Conservation (phyloP, 2,329 filamentous ascomycete genomes). For the Dryadomyces sulphureus region DNA sequence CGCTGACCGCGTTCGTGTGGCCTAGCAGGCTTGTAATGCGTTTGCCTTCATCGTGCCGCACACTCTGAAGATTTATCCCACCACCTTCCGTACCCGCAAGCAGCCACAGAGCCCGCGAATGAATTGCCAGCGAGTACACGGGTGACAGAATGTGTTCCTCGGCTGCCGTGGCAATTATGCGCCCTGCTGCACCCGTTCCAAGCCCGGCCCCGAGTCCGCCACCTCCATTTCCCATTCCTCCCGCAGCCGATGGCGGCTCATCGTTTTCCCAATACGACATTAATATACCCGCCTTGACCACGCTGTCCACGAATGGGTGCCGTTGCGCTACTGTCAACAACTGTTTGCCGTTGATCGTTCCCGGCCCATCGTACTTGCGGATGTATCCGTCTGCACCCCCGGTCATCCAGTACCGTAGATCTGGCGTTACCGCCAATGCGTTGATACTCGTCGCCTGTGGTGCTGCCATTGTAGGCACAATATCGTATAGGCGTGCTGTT, state of each 20-base stretch:
- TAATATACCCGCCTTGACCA: conserved; percentile 84
- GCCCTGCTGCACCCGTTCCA: background rate
- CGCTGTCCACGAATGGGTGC: conserved; percentile 94
- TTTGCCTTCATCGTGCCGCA: conserved; percentile 89
- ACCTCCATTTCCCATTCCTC: conserved; percentile 17
- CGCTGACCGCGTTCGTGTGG: conserved; percentile 85
- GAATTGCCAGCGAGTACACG: conserved; percentile 85
- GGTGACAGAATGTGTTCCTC: conserved; percentile 61
- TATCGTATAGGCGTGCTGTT: conserved; percentile 73
- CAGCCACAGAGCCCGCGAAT: conserved; percentile 82
- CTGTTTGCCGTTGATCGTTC: conserved; percentile 88
- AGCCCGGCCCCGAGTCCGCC: background rate
- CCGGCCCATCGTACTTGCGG: conserved; percentile 88
- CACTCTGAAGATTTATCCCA: conserved; percentile 82
- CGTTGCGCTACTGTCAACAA: conserved; percentile 87
- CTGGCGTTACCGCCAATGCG: conserved; percentile 76
- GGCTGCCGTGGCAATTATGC: conserved; percentile 12
- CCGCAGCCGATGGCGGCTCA: conserved; percentile 38
- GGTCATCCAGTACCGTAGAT: conserved; percentile 89
- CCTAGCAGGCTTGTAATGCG: conserved; percentile 66
- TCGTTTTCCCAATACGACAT: conserved; percentile 99
- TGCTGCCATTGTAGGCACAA: conserved; percentile 91
- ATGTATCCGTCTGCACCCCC: conserved; percentile 93
- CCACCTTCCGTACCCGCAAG: conserved; percentile 83
- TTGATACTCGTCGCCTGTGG: conserved; percentile 95